Evolutionary conservation across 768 basidiomycete species (phyloP).

Genomic region (Rhodosporidiobolus sp.): DNA sequence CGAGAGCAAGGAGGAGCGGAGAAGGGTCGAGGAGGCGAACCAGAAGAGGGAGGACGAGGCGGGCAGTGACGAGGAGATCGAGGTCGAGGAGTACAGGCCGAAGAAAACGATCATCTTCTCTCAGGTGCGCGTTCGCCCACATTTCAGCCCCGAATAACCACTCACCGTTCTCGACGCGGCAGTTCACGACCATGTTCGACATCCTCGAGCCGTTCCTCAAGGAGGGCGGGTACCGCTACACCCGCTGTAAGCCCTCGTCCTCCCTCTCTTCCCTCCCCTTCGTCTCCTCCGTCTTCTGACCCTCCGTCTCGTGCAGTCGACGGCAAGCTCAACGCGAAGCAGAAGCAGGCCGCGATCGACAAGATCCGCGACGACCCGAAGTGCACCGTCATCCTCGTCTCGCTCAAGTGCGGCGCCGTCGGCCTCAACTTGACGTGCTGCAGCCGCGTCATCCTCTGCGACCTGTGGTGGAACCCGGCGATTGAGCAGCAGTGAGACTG

Average conservation of each 20-base stretch:
- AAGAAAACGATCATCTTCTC: conserved; percentile 98
- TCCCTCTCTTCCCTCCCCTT: too few relatives aligned
- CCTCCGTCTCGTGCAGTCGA: conserved; percentile 62
- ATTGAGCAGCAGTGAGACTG: conserved; percentile 33
- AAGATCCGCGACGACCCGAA: conserved; percentile 63
- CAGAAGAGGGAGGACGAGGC: conserved; percentile 1
- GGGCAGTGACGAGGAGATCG: not conserved
- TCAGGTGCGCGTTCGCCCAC: too few relatives aligned
- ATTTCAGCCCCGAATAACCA: not conserved
- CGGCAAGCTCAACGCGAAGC: conserved; percentile 72
- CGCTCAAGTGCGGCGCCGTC: conserved; percentile 43
- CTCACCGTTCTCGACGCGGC: not conserved
- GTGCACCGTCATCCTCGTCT: conserved; percentile 75
- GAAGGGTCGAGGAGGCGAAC: conserved; percentile 27
- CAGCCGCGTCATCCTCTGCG: conserved; percentile 71
- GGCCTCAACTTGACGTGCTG: conserved; percentile 88
- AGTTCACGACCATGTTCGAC: conserved; percentile 72
- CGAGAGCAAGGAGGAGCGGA: conserved; percentile 53
- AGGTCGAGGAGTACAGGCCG: conserved; percentile 18
- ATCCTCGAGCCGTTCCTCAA: conserved; percentile 79
- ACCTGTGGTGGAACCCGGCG: conserved; percentile 47
- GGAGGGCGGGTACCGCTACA: conserved; percentile 65
- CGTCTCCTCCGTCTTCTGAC: not conserved
- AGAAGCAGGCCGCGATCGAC: conserved; percentile 71
- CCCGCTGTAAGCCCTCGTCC: conserved; percentile 72